A percentile compares a stretch with the other conserved stretches of the same genome.
These are phyloP conservation scores for Echinochloa phyllopogon DNA, from an alignment of 176 grass and related monocot species.

Conservation along the genomic window DNA sequence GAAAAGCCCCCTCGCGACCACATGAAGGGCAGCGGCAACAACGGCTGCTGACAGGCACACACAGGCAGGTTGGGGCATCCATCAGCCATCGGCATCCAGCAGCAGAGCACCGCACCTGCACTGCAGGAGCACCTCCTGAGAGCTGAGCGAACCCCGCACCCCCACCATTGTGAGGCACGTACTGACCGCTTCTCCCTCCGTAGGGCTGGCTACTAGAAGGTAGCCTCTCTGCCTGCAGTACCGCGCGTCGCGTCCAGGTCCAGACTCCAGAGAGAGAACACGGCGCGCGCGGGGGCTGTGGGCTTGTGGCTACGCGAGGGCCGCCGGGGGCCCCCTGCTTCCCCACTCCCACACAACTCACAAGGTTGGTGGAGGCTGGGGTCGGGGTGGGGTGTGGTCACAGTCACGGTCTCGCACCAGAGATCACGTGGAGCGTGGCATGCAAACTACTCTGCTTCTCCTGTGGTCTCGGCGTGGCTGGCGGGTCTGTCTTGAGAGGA, in stretches of 20 bases:
- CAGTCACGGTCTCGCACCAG: neutral
- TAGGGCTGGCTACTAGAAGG: neutral
- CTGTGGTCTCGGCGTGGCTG: neutral
- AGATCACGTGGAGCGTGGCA: conserved; percentile 44
- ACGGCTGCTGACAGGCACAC: neutral
- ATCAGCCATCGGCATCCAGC: neutral
- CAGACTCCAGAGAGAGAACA: neutral
- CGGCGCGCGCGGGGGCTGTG: neutral
- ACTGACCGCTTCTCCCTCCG: neutral
- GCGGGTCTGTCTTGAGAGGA: neutral
- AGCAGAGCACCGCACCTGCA: neutral
- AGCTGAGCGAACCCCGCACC: neutral
- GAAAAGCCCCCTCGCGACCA: neutral
- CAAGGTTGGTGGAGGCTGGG: neutral
- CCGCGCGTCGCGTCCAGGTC: neutral
- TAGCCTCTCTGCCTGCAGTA: neutral
- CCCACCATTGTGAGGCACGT: too few species aligned
- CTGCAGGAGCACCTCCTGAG: conserved; percentile 19
- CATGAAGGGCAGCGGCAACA: neutral
- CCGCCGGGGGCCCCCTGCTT: neutral
- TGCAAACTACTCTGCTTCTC: neutral
- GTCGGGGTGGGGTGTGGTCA: neutral
- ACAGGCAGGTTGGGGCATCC: neutral
- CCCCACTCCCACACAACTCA: neutral
- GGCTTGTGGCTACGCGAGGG: too few species aligned